Evolutionary conservation across 2,329 filamentous ascomycete genomes (phyloP).

Genomic region (Monosporascus sp.): DNA sequence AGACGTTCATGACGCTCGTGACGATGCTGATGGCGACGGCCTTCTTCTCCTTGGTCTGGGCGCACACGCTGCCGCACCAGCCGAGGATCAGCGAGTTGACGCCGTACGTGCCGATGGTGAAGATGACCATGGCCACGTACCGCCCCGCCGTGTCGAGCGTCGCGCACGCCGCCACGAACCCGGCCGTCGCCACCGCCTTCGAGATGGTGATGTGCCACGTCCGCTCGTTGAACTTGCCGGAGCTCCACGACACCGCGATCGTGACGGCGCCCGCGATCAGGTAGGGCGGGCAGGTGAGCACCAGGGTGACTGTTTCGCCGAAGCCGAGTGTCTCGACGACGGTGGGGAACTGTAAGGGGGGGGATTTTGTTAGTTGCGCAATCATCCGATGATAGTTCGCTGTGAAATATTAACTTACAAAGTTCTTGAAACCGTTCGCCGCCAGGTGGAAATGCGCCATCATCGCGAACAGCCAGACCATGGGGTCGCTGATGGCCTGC

Average conservation of each 20-base stretch:
- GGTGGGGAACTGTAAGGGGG: constrained; percentile 13
- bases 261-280: constrained; percentile 25
- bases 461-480: constrained; percentile 39
- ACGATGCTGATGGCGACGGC: constrained; percentile 36
- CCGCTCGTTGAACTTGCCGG: constrained; percentile 41
- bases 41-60: constrained; percentile 43
- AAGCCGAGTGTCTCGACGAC: constrained; percentile 40
- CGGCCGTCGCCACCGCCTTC: constrained; percentile 34
- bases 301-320: constrained; percentile 37
- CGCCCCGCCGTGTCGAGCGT: constrained; percentile 23
- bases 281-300: constrained; percentile 40
- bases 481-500: constrained; percentile 35
- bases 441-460: constrained; percentile 39
- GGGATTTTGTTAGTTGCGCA: constrained; percentile 11
- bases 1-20: constrained; percentile 26
- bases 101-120: constrained; percentile 31
- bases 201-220: constrained; percentile 41
- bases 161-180: constrained; percentile 18
- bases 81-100: constrained; percentile 40
- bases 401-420: neutral
- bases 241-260: constrained; percentile 33
- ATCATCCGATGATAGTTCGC: neutral
- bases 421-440: constrained; percentile 9
- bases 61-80: constrained; percentile 35
- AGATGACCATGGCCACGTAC: constrained; percentile 31